phyloP scores from a whole-genome alignment of 805 yeast genomes.

The Starmerella bombi region DNA sequence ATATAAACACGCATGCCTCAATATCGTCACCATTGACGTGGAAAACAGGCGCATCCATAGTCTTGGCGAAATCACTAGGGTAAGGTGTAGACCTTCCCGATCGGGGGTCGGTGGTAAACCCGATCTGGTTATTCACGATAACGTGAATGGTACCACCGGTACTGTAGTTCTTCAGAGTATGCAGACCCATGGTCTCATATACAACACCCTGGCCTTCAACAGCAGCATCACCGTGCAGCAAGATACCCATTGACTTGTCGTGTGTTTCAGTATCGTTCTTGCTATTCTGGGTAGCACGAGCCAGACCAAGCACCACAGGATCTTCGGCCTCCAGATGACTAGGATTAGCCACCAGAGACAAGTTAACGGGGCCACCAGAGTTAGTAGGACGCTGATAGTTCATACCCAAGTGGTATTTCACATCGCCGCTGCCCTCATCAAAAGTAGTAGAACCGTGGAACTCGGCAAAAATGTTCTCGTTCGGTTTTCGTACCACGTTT shows the following conservation, averaged over 20 bases:
- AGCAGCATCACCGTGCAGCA: slow-evolving; percentile 98
- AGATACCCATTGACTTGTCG: slow-evolving; percentile 79
- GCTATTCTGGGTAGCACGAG: slow-evolving; percentile 88
- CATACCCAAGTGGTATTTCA: slow-evolving; percentile 98
- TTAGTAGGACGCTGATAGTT: slow-evolving; percentile 98
- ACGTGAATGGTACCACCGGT: slow-evolving; percentile 98
- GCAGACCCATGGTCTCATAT: slow-evolving; percentile 94
- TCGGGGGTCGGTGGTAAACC: slow-evolving; percentile 98
- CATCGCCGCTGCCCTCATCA: slow-evolving; percentile 98
- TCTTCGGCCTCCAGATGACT: slow-evolving; percentile 99
- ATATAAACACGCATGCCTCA: slow-evolving; percentile 81
- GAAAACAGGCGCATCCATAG: slow-evolving; percentile 96
- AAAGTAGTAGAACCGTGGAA: slow-evolving; percentile 80
- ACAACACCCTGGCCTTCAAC: slow-evolving; percentile 98
- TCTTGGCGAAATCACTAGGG: slow-evolving; percentile 94
- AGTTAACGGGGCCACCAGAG: slow-evolving; percentile 88
- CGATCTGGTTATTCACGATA: slow-evolving; percentile 95
- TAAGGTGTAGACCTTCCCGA: slow-evolving; percentile 94
- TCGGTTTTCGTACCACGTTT: slow-evolving; percentile 96
- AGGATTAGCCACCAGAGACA: slow-evolving; percentile 96
- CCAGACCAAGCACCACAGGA: slow-evolving; percentile 95
- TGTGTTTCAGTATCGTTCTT: slow-evolving; percentile 65
- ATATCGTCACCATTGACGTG: slow-evolving; percentile 98
- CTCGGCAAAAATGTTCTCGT: slow-evolving; percentile 93
- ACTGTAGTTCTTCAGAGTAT: slow-evolving; percentile 81